Conservation (phyloP, 306 rosid genomes). For the Rubus parviflorus region DNA sequence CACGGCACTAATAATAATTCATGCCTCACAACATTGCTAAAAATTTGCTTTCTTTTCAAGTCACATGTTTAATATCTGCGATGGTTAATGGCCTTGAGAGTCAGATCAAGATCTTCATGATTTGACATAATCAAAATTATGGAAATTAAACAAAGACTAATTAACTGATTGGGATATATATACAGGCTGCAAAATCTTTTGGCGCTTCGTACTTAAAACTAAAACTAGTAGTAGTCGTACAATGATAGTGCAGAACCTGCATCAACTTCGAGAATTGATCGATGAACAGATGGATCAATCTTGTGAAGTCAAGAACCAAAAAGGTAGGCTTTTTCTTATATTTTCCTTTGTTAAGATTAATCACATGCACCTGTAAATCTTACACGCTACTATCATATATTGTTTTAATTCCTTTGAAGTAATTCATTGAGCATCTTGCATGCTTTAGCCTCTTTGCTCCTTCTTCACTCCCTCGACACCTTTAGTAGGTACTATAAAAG, state of each 20-base stretch:
- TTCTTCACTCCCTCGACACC: too few species aligned
- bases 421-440: too few species aligned
- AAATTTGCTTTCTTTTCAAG: not conserved
- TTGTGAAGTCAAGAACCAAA: not conserved
- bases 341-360: too few species aligned
- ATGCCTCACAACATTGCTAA: not conserved
- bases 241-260: not conserved
- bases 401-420: too few species aligned
- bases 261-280: constrained; percentile 19
- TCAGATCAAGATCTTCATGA: not conserved
- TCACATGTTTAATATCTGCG: constrained; percentile 23
- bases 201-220: not conserved
- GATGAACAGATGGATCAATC: constrained; percentile 5
- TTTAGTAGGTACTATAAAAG: too few species aligned
- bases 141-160: not conserved
- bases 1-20: not conserved
- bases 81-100: not conserved
- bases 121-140: not conserved
- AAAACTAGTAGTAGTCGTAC: constrained; percentile 1
- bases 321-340: too few species aligned
- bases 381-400: too few species aligned
- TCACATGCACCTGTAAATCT: too few species aligned
- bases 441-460: too few species aligned
- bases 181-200: not conserved
- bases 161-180: not conserved